Conservation (phyloP, 139 green algal genomes). For the Chlorella sp. region DNA sequence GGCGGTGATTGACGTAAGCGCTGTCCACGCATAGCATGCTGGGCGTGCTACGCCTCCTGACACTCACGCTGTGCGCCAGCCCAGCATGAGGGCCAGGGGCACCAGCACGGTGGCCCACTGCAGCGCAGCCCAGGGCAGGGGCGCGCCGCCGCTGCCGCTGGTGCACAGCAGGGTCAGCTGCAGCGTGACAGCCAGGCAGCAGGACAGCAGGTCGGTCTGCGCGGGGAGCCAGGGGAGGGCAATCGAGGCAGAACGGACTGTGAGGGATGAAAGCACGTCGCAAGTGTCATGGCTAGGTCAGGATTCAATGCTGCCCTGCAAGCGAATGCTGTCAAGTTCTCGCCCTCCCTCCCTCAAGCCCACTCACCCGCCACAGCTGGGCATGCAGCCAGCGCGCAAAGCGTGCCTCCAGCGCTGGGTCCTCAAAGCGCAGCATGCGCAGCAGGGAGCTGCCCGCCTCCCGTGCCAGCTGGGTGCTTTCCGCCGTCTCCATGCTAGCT, state of each 20-base stretch:
- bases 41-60: not conserved
- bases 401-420: not conserved
- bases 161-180: not conserved
- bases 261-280: too few species aligned
- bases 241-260: not conserved
- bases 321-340: too few species aligned
- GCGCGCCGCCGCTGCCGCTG: not conserved
- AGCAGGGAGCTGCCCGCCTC: not conserved
- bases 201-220: not conserved
- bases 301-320: too few species aligned
- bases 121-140: not conserved
- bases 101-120: not conserved
- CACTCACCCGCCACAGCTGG: not conserved
- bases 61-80: not conserved
- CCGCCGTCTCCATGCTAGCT: too few species aligned
- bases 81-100: not conserved
- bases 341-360: too few species aligned
- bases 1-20: too few species aligned
- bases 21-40: not conserved
- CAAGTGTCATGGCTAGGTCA: too few species aligned
- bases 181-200: not conserved
- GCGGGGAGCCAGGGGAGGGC: too few species aligned
- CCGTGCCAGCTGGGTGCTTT: not conserved
- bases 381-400: not conserved
- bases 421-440: slow-evolving; percentile 13